These are phyloP conservation scores for Colletotrichum cuscutae DNA, from an alignment of 2,329 filamentous ascomycete genomes.

Conservation along the genomic window DNA sequence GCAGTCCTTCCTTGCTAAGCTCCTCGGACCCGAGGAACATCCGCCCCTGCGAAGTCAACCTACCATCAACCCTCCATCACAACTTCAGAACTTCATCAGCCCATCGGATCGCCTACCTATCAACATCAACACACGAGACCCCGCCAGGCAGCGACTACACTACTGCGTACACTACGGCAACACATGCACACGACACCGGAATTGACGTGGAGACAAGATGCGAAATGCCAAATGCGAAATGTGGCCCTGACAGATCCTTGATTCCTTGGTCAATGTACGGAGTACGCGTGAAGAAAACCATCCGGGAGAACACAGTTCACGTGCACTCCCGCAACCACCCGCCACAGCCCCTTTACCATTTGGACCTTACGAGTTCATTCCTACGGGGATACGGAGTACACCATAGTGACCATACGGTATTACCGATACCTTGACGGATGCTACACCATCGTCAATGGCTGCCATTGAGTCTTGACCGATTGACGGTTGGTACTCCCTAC, in stretches of 20 bases:
- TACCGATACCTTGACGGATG: neutral
- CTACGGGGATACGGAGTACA: too few species aligned
- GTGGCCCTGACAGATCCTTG: neutral
- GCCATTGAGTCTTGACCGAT: neutral
- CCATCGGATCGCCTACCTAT: neutral
- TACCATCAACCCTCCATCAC: neutral
- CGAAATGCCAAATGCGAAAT: neutral
- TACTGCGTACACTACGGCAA: neutral
- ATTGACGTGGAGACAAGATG: neutral
- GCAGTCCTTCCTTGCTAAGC: neutral
- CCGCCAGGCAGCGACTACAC: neutral
- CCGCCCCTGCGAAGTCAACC: neutral
- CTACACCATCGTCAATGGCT: neutral
- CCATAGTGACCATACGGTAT: too few species aligned
- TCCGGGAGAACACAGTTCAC: neutral
- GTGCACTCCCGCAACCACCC: constrained; percentile 2
- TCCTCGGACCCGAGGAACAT: neutral
- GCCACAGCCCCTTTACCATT: neutral
- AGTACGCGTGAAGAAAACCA: neutral
- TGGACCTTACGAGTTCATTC: too few species aligned
- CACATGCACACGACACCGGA: neutral
- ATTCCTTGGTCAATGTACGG: neutral
- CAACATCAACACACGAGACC: neutral
- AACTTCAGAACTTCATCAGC: neutral
- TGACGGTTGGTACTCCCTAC: neutral